Evolutionary conservation across 139 green algal genomes (phyloP).

Genomic region (Microglena sp.): DNA sequence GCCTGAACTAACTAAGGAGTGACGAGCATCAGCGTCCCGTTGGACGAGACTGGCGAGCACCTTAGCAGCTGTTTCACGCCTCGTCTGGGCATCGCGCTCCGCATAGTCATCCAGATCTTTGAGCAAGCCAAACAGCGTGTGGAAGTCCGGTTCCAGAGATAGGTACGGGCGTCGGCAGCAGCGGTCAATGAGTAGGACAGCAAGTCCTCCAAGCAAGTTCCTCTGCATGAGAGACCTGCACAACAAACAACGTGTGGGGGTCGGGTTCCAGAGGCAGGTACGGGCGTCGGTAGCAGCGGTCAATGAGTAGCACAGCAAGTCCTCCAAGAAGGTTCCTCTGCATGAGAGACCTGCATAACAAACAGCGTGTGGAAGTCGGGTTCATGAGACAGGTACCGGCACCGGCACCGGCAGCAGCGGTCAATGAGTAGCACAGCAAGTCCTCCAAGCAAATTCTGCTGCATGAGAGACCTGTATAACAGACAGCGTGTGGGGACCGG

Average conservation of each 20-base stretch:
- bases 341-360: background rate
- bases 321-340: slow-evolving; percentile 47
- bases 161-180: slow-evolving; percentile 43
- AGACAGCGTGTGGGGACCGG: no score
- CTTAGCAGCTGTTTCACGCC: slow-evolving; percentile 39
- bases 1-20: slow-evolving; percentile 23
- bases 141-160: slow-evolving; percentile 37
- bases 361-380: slow-evolving; percentile 41
- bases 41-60: slow-evolving; percentile 36
- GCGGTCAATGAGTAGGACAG: slow-evolving; percentile 59
- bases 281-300: slow-evolving; percentile 41
- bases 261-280: slow-evolving; percentile 44
- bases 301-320: slow-evolving; percentile 57
- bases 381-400: slow-evolving; percentile 38
- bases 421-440: slow-evolving; percentile 60
- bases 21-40: slow-evolving; percentile 31
- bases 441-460: slow-evolving; percentile 55
- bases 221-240: slow-evolving; percentile 18
- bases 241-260: slow-evolving; percentile 39
- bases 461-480: background rate
- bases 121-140: slow-evolving; percentile 42
- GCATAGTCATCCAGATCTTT: slow-evolving; percentile 34
- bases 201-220: slow-evolving; percentile 45
- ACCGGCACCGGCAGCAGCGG: slow-evolving; percentile 26
- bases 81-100: slow-evolving; percentile 8